Evolutionary conservation across 495 filamentous ascomycete species (phyloP), one percentile per base, ranked within the genome.

Genomic region (Trypethelium eluteriae): DNA sequence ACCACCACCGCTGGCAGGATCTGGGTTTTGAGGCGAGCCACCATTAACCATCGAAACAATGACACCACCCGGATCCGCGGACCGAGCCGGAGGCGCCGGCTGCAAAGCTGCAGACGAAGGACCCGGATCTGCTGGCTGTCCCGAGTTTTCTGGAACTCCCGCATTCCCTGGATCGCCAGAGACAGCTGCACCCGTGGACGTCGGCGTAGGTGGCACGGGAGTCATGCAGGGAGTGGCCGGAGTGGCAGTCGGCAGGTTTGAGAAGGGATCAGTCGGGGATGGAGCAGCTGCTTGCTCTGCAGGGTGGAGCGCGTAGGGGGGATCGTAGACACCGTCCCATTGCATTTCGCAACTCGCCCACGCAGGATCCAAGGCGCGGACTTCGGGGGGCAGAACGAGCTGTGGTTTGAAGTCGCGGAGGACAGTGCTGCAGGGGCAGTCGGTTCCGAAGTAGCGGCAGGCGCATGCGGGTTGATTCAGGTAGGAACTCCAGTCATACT

Each of bases 241-340:
- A 35, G 53, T 59, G 7, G 53, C 3, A 7, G 53, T 59, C 32
- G 53, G 53, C 3, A 36, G 3, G 14, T 59, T 59, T 14, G 53
- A 34, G 1, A 3, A 59, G 36, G 53, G 53, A 18, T 59, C 53
- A 7, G 53, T 59, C 18, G 53, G 53, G 3, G 53, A 59, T 59
- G 63, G 67, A 25, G 50, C 49, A 3, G 63, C 67, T 2, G 38
- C 47, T 39, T 36, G 16, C 14, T 39, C 10, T 56, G 35, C 57
- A 12, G 18, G 38, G 50, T 64, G 46, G 18, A 68, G 44, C 11
- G 67, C 67, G 39, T 35, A 35, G 3, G 67, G 67, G 18, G 67
- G 67, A 62, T 68, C 67, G 39, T 68, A 68, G 47, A 68, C 39
- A n/a, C 67, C 67, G 11, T 56, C 62, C 41, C 64, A 68, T 49